Evolutionary conservation across 1,139 yeast genomes (phyloP), one percentile per base, ranked within the genome.

Genomic region (Cylindricascospora bacillispora): DNA sequence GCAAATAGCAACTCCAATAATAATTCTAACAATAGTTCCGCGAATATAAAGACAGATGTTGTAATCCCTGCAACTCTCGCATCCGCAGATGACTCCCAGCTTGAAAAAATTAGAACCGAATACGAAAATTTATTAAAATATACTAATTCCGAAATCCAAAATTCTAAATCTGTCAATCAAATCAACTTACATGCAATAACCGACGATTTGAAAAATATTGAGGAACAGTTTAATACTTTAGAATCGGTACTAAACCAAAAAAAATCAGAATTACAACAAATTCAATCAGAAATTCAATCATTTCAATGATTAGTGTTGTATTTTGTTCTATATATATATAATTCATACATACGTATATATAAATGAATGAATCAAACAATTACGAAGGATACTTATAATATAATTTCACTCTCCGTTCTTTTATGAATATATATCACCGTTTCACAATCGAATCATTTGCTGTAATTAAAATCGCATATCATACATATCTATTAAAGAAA

Each of bases 61-160:
- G 7, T 10, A 7, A 18, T 10, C 10, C 59, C 60, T 4, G 65
- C 67, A 37, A 76, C 9, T 18, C 10, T 18, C 10, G 81, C 27
- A 4, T 11, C 1, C 76, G 76, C 45, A 54, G 57, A 13, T 68
- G 69, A 24, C 62, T 69, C n/a, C 56, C 54, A 16, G 48, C 53
- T 27, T 59, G 59, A 32, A 53, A 68, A 39, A 66, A 55, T 67
- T 6, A 73, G 74, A 43, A 73, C 82, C 44, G 95, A 89, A 56
- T 68, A 77, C 39, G 93, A 83, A 56, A 86, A 80, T 49, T 60
- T 86, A 44, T 65, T 81, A 38, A 78, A 73, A 41, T 83, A 77
- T 54, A 83, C 81, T 52, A 10, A 18, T 7, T 7, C 10, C 9
- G 9, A 18, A 10, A 73, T 77, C 43, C 51, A 56, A 16, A 31